Evolutionary conservation across 2,329 filamentous ascomycete species (phyloP), one percentile per base, ranked within the genome.

Genomic region (Epichloe hybrida): DNA sequence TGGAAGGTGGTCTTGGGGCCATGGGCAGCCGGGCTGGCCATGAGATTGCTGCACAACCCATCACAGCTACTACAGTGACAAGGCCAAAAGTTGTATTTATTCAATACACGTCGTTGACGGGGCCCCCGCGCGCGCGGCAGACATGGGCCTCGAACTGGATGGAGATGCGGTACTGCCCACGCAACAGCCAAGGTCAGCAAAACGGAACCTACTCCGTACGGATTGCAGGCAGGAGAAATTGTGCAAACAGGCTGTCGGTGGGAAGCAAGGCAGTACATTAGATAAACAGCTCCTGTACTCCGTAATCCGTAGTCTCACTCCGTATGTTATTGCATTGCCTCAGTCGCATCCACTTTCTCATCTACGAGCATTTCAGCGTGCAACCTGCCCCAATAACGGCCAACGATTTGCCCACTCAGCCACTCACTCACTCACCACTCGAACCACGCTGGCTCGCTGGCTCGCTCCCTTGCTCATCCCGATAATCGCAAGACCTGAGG

Each of bases 401-500:
- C 39, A 46, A 37, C 42, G 27, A 45, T 46, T 23, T 34, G n/a
- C 42, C n/a, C 40, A 15, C 12, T 44, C 35, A 46, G 37, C 40
- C n/a, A 38, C 37, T 11, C 23, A 17, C 43, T 35, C n/a, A 38
- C 37, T 11, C 23, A 17, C 43, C 31, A 20, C 43, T 20, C 43
- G n/a, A 9, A 20, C 38, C n/a, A 40, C 7, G 17, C 39, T 21
- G 36, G 27, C 39, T 12, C n/a, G 34, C 23, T 13, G 13, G 21
- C 40, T 39, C 38, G 41, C 40, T 49, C 49, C 52, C 49, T 53
- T 51, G 43, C 38, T 34, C 49, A 36, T 57, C 57, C 58, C 57
- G 61, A 56, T 63, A 64, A 62, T 65, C 61, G 62, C 63, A 65
- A 58, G 58, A 53, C 31, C 46, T 48, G 56, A 54, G 55, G 51